Percentiles rank a stretch among this genome's conserved stretches.
Evolutionary conservation across 78 protist species (phyloP).

Genomic region (Speleostelium caveatum): DNA sequence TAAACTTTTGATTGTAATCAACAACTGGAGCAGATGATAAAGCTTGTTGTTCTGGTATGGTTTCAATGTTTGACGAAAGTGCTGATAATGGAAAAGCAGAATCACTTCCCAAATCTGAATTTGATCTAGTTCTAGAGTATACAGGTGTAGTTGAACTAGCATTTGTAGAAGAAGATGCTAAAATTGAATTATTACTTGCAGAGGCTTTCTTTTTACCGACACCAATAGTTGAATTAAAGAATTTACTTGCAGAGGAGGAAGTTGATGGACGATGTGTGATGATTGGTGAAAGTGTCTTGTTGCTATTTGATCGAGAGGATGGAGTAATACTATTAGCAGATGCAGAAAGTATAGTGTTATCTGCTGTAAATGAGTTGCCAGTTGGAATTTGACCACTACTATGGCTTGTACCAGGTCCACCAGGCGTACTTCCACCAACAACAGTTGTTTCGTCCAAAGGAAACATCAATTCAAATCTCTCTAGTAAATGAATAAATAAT

Average conservation of each 20-base stretch:
- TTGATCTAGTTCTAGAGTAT: conserved; percentile 14
- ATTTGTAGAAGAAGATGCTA: not conserved
- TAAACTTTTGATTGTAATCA: conserved; percentile 41
- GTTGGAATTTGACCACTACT: not conserved
- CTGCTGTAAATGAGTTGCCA: not conserved
- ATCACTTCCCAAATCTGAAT: conserved; percentile 6
- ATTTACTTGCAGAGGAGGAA: not conserved
- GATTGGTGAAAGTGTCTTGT: no score
- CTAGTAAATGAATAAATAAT: conserved; percentile 49
- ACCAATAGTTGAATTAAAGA: not conserved
- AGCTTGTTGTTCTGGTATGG: not conserved
- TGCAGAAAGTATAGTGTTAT: not conserved
- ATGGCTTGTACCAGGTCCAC: not conserved
- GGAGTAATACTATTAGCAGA: not conserved
- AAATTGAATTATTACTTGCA: not conserved
- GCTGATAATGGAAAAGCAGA: not conserved
- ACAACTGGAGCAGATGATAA: not conserved
- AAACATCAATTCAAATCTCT: conserved; percentile 79
- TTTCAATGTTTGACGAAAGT: not conserved
- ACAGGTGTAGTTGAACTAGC: not conserved
- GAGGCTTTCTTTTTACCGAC: not conserved
- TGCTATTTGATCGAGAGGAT: not conserved
- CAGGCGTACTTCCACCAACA: not conserved
- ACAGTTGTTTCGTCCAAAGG: conserved; percentile 25
- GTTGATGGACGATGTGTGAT: not conserved